Conservation (phyloP, 306 rosid genomes). For the Dicorynia guianensis region DNA sequence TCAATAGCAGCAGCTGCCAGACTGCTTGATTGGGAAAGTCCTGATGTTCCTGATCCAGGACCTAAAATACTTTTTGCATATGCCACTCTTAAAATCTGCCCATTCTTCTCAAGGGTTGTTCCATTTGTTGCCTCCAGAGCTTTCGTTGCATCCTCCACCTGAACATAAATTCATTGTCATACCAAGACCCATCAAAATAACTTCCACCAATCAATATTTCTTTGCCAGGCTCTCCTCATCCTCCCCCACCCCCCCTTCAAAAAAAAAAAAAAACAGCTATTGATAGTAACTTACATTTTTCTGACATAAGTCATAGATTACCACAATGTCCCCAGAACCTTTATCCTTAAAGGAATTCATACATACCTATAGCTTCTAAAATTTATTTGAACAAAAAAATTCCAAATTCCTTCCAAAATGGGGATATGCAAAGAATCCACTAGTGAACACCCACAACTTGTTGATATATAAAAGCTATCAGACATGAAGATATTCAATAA, state of each 20-base stretch:
- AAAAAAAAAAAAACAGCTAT: neutral
- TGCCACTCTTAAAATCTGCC: conserved; percentile 93
- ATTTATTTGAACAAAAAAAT: conserved; percentile 1
- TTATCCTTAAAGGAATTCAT: neutral
- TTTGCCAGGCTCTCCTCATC: neutral
- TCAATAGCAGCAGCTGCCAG: conserved; percentile 99
- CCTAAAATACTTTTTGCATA: conserved; percentile 96
- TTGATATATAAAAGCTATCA: neutral
- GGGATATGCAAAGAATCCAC: neutral
- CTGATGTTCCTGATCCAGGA: conserved; percentile 82
- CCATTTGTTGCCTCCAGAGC: conserved; percentile 96
- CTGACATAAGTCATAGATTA: neutral
- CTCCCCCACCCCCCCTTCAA: neutral
- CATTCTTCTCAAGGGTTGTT: conserved; percentile 87
- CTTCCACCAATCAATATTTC: neutral
- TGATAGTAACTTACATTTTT: neutral
- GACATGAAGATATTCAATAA: neutral
- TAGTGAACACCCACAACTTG: too few species aligned
- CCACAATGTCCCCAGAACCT: neutral
- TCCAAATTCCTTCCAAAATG: conserved; percentile 1
- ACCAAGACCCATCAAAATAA: conserved; percentile 30
- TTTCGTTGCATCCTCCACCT: conserved; percentile 96
- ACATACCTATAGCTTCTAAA: neutral
- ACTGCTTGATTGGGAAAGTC: conserved; percentile 90
- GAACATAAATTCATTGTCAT: conserved; percentile 19